phyloP scores from a whole-genome alignment of 495 filamentous ascomycete genomes.

The Penicillium maclennaniae region DNA sequence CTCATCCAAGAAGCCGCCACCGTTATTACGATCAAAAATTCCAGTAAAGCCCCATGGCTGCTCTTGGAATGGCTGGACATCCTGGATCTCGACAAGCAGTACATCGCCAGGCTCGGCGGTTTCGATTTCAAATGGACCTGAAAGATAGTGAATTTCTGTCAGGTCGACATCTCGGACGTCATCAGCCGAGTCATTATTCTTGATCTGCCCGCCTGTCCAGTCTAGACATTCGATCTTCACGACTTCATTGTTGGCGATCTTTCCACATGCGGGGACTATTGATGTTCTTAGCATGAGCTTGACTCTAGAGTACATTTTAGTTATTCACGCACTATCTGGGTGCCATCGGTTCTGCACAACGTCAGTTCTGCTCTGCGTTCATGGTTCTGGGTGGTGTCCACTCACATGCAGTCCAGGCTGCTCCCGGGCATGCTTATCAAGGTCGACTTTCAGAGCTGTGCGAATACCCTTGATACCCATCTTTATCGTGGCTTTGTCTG shows the following conservation, averaged over 20 bases:
- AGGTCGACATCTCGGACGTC: conserved; percentile 85
- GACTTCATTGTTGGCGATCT: conserved; percentile 79
- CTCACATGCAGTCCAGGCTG: conserved; percentile 75
- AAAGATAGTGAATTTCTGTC: conserved; percentile 80
- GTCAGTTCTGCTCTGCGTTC: background rate
- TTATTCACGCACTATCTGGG: conserved; percentile 67
- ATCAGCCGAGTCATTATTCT: conserved; percentile 85
- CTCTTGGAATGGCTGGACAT: conserved; percentile 86
- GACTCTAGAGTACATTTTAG: background rate
- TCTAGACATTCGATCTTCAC: conserved; percentile 97
- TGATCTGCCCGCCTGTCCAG: conserved; percentile 84
- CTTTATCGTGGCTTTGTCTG: background rate
- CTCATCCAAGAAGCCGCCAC: conserved; percentile 89
- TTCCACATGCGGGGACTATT: conserved; percentile 70
- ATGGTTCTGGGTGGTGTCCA: background rate
- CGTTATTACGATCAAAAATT: conserved; percentile 77
- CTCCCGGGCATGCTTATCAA: conserved; percentile 71
- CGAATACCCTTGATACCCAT: conserved; percentile 65
- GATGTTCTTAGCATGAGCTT: background rate
- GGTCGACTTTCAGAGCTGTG: conserved; percentile 69
- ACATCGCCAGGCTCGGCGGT: conserved; percentile 84
- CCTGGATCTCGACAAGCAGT: conserved; percentile 88
- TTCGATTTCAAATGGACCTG: conserved; percentile 87
- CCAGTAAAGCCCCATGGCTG: conserved; percentile 92
- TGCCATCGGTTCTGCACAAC: conserved; percentile 81